Evolutionary conservation across 768 basidiomycete species (phyloP).

Genomic region (Chiua virens): DNA sequence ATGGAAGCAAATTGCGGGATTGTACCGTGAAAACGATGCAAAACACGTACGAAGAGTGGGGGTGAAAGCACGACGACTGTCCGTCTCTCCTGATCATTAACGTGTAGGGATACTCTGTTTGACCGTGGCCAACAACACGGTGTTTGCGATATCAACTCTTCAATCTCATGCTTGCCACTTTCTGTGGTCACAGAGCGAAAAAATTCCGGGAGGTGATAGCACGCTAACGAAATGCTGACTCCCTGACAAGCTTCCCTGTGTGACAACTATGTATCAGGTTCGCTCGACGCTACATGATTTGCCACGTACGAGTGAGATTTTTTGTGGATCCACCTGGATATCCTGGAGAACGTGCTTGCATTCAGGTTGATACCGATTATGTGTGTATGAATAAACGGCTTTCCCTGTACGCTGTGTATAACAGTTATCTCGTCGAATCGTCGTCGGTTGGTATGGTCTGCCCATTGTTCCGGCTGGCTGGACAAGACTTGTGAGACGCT

Average conservation of each 20-base stretch:
- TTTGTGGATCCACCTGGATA: constrained; percentile 41
- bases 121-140: constrained; percentile 46
- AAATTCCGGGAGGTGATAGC: constrained; percentile 38
- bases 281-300: neutral
- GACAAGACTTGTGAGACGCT: constrained; percentile 2
- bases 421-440: constrained; percentile 22
- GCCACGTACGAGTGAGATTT: constrained; percentile 30
- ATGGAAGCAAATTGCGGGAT: neutral
- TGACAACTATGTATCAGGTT: neutral
- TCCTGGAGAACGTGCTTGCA: constrained; percentile 24
- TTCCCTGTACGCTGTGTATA: constrained; percentile 18
- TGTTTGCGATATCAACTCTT: constrained; percentile 23
- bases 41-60: constrained; percentile 37
- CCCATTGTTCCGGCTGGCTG: neutral
- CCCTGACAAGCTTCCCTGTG: constrained; percentile 35
- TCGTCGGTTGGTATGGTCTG: neutral
- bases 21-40: neutral
- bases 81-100: constrained; percentile 6
- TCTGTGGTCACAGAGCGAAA: constrained; percentile 14
- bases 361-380: constrained; percentile 30
- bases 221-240: constrained; percentile 47
- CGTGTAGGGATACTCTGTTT: constrained; percentile 19
- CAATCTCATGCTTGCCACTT: constrained; percentile 13
- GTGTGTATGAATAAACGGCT: constrained; percentile 19
- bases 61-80: constrained; percentile 24